phyloP scores from a whole-genome alignment of 768 basidiomycete species.

The Paxillus rubicundulus region DNA sequence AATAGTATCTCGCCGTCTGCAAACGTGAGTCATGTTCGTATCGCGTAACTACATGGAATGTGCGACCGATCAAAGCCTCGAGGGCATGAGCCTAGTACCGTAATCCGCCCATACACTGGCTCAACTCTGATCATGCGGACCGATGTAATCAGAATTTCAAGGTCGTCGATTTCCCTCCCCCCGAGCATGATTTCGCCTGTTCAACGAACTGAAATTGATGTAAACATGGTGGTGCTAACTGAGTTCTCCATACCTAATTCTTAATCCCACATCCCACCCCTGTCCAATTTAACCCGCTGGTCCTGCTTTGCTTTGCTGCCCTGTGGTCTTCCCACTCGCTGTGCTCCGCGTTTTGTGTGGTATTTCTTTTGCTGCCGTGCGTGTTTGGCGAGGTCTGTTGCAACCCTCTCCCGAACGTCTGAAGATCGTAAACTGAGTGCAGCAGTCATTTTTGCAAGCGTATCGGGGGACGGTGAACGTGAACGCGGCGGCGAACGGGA shows the following conservation, averaged over 20 bases:
- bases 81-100: too few relatives aligned
- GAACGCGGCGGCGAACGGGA: constrained; percentile 56
- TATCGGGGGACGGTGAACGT: constrained; percentile 43
- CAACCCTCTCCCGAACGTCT: constrained; percentile 58
- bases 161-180: too few relatives aligned
- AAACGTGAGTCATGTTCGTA: too few relatives aligned
- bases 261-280: constrained; percentile 60
- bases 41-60: too few relatives aligned
- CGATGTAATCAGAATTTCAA: too few relatives aligned
- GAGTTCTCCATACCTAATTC: background rate
- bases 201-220: too few relatives aligned
- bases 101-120: too few relatives aligned
- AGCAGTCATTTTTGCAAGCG: constrained; percentile 42
- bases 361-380: constrained; percentile 69
- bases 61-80: too few relatives aligned
- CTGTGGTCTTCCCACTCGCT: constrained; percentile 62
- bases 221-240: background rate
- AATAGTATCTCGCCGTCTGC: too few relatives aligned
- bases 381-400: constrained; percentile 59
- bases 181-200: too few relatives aligned
- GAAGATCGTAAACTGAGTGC: constrained; percentile 34
- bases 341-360: constrained; percentile 69
- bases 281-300: constrained; percentile 58
- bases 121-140: too few relatives aligned
- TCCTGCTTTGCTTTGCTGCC: constrained; percentile 89